Evolutionary conservation across 441 rosid species (phyloP).

Genomic region (Brassica hybrid): DNA sequence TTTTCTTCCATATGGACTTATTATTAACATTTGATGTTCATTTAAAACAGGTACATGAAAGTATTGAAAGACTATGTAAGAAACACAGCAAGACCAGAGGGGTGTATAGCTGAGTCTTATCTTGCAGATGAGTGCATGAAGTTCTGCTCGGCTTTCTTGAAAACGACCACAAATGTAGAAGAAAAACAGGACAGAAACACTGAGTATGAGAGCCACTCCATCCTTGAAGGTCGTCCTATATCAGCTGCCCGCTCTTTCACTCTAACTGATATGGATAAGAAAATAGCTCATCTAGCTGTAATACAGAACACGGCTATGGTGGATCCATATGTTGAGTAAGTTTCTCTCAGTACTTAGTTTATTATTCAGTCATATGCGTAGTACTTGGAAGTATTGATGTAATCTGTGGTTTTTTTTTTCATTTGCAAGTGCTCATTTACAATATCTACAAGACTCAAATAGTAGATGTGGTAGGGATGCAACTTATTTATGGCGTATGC

Average conservation of each 20-base stretch:
- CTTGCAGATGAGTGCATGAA: not conserved
- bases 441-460: not conserved
- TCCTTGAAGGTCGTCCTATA: not conserved
- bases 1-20: not conserved
- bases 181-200: no score
- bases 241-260: not conserved
- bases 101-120: not conserved
- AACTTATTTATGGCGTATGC: slow-evolving; percentile 1
- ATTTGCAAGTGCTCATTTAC: not conserved
- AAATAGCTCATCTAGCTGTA: not conserved
- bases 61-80: not conserved
- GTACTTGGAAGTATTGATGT: not conserved
- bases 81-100: not conserved
- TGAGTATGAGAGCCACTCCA: no score
- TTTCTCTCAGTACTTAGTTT: not conserved
- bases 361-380: not conserved
- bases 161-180: not conserved
- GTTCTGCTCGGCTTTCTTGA: not conserved
- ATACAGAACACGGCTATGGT: not conserved
- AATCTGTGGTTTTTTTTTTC: not conserved
- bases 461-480: not conserved
- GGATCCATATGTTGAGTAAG: not conserved
- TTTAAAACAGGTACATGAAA: not conserved
- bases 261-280: not conserved
- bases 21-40: not conserved